phyloP scores from a whole-genome alignment of 139 green algal genomes.

The Pycnococcus provasolii region DNA sequence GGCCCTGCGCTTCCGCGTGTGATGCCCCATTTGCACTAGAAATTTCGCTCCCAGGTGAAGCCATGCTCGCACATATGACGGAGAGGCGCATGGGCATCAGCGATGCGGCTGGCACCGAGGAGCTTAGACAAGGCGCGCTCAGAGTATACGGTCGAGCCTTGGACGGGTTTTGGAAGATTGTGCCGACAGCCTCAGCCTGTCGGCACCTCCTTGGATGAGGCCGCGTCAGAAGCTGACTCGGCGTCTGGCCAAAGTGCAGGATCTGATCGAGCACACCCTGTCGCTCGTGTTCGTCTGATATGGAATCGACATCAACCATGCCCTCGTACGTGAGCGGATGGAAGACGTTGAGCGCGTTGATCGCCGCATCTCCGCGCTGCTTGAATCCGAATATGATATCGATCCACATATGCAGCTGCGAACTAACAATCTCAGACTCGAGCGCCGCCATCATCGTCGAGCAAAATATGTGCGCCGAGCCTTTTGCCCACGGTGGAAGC shows the following conservation, averaged over 20 bases:
- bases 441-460: conserved; percentile 49
- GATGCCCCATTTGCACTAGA: too few relatives aligned
- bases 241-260: conserved; percentile 41
- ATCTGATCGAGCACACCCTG: conserved; percentile 37
- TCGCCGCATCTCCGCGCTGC: conserved; percentile 36
- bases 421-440: conserved; percentile 46
- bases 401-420: conserved; percentile 51
- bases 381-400: conserved; percentile 52
- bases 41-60: too few relatives aligned
- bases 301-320: conserved; percentile 35
- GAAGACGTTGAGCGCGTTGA: conserved; percentile 41
- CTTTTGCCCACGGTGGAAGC: conserved; percentile 67
- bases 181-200: too few relatives aligned
- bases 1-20: too few relatives aligned
- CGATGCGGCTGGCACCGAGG: too few relatives aligned
- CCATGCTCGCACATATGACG: too few relatives aligned
- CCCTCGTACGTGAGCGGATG: conserved; percentile 48
- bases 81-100: too few relatives aligned
- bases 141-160: too few relatives aligned
- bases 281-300: conserved; percentile 27
- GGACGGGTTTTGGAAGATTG: too few relatives aligned
- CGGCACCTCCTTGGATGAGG: conserved; percentile 18
- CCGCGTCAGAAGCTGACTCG: conserved; percentile 33
- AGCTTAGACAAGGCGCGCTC: too few relatives aligned
- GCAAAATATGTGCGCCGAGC: conserved; percentile 36